Conservation (phyloP, 1,284 basidiomycete species). For the Cutaneotrichosporon sp. region DNA sequence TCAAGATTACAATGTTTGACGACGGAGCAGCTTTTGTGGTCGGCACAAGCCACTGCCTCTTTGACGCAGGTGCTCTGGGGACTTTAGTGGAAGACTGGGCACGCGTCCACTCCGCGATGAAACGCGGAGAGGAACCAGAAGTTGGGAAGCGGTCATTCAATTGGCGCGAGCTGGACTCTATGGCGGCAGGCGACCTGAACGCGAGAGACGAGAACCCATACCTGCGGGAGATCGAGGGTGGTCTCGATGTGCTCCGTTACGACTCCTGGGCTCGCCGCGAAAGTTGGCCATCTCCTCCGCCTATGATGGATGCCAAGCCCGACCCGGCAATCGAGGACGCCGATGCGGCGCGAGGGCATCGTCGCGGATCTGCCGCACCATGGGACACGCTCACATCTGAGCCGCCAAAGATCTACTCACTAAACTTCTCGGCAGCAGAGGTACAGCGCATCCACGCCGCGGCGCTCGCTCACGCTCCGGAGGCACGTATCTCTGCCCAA, state of each 20-base stretch:
- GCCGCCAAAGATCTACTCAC: slow-evolving; percentile 41
- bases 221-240: background rate
- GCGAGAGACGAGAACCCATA: background rate
- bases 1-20: slow-evolving; percentile 11
- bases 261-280: slow-evolving; percentile 11
- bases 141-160: slow-evolving; percentile 1
- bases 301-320: background rate
- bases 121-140: background rate
- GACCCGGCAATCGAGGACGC: background rate
- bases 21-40: slow-evolving; percentile 7
- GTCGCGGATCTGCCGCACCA: slow-evolving; percentile 40
- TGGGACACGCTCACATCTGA: slow-evolving; percentile 47
- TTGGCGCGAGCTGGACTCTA: background rate
- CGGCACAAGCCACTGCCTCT: slow-evolving; percentile 2
- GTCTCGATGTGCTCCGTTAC: slow-evolving; percentile 17
- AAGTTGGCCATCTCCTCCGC: background rate
- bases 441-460: slow-evolving; percentile 39
- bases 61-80: slow-evolving; percentile 8
- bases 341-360: slow-evolving; percentile 16
- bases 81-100: slow-evolving; percentile 10
- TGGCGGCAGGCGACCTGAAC: slow-evolving; percentile 7
- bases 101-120: background rate
- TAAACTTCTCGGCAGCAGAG: slow-evolving; percentile 47
- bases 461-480: background rate
- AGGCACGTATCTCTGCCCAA: slow-evolving; percentile 38